A percentile compares a stretch with the other conserved stretches of the same genome.
Evolutionary conservation across 1,139 yeast species (phyloP).

Genomic region (Sugiyamaella japonica): DNA sequence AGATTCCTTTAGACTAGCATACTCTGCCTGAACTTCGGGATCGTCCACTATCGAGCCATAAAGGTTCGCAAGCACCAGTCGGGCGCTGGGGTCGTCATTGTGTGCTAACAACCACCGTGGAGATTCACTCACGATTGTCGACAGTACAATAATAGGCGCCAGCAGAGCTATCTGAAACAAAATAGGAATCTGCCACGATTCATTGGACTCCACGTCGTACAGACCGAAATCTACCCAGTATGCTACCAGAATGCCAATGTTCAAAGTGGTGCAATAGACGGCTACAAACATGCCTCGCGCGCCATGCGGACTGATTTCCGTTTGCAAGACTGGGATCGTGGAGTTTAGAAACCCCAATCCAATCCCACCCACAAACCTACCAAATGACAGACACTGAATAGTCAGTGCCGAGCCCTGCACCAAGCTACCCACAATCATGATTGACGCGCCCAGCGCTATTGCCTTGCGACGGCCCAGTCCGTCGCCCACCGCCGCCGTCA

Average conservation of each 20-base stretch:
- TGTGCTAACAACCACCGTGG: slow-evolving; percentile 62
- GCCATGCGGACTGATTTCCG: slow-evolving; percentile 69
- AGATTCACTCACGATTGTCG: slow-evolving; percentile 59
- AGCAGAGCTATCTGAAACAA: slow-evolving; percentile 30
- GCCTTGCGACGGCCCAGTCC: slow-evolving; percentile 69
- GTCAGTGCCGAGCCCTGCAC: slow-evolving; percentile 75
- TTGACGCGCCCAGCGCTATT: slow-evolving; percentile 62
- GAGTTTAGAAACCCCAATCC: slow-evolving; percentile 80
- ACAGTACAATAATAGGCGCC: slow-evolving; percentile 26
- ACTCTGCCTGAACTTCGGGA: slow-evolving; percentile 5
- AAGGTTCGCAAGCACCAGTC: slow-evolving; percentile 30
- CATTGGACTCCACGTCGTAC: slow-evolving; percentile 35
- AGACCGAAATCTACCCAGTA: slow-evolving; percentile 67
- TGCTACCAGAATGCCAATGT: slow-evolving; percentile 67
- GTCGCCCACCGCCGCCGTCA: slow-evolving; percentile 55
- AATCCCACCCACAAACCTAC: slow-evolving; percentile 69
- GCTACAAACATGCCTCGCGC: slow-evolving; percentile 69
- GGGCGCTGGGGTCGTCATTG: slow-evolving; percentile 48
- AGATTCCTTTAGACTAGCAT: slow-evolving; percentile 31
- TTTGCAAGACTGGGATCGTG: slow-evolving; percentile 73
- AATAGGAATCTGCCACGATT: slow-evolving; percentile 54
- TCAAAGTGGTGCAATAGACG: slow-evolving; percentile 65
- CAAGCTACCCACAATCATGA: slow-evolving; percentile 77
- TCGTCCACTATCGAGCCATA: slow-evolving; percentile 21
- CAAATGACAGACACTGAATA: slow-evolving; percentile 70